phyloP scores from a whole-genome alignment of 1,284 basidiomycete species.

The Melampsora occidentalis region DNA sequence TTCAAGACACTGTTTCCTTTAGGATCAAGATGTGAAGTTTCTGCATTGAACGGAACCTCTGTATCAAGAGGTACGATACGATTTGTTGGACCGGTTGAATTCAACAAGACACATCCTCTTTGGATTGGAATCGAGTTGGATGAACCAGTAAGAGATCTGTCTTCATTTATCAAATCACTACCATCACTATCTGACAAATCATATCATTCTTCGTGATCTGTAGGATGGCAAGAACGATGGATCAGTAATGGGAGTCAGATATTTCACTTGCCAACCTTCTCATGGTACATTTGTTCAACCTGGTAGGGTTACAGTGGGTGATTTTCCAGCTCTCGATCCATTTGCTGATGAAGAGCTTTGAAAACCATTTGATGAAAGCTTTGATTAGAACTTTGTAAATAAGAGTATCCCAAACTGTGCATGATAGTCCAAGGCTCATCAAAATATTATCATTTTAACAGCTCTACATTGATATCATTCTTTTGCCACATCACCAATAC shows the following conservation, averaged over 20 bases:
- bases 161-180: not conserved
- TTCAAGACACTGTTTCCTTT: constrained; percentile 54
- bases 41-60: constrained; percentile 57
- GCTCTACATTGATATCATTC: too few species aligned
- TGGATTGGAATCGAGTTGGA: constrained; percentile 97
- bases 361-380: constrained; percentile 20
- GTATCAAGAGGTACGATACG: constrained; percentile 68
- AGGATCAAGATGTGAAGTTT: constrained; percentile 77
- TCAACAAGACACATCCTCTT: constrained; percentile 59
- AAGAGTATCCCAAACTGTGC: too few species aligned
- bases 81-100: constrained; percentile 77
- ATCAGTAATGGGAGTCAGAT: constrained; percentile 71
- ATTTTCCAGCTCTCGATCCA: constrained; percentile 78
- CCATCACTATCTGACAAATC: not conserved
- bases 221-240: constrained; percentile 41
- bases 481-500: too few species aligned
- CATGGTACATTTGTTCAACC: constrained; percentile 84
- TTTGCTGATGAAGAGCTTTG: constrained; percentile 69
- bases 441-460: too few species aligned
- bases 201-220: constrained; percentile 56
- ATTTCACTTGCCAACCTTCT: constrained; percentile 74
- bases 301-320: constrained; percentile 76
- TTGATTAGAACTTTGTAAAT: too few species aligned
- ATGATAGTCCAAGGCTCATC: too few species aligned
- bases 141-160: constrained; percentile 71